A percentile compares a stretch with the other conserved stretches of the same genome.
These are phyloP conservation scores for Colletotrichum abscissum DNA, from an alignment of 2,329 filamentous ascomycete species.

Conservation along the genomic window DNA sequence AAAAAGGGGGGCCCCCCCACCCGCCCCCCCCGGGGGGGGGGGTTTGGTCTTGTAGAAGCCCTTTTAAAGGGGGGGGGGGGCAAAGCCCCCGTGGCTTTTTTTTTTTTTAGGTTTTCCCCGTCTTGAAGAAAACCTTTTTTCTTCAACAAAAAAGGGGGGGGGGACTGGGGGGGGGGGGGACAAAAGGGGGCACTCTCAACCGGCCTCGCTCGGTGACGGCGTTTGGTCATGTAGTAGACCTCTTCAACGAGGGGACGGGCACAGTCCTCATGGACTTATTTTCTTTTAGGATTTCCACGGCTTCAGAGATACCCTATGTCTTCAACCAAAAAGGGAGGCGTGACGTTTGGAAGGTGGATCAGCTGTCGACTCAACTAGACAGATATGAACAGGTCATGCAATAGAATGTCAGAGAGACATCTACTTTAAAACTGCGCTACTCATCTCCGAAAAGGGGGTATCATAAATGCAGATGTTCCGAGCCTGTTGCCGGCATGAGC, in stretches of 20 bases:
- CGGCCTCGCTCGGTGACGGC: constrained; percentile 22
- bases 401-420: background rate
- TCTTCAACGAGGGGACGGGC: constrained; percentile 34
- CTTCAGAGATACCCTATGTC: constrained; percentile 49
- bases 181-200: constrained; percentile 30
- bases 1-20: constrained; percentile 7
- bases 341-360: constrained; percentile 7
- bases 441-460: constrained; percentile 4
- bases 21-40: too few species aligned
- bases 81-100: too few species aligned
- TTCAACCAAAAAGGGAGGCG: constrained; percentile 44
- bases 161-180: too few species aligned
- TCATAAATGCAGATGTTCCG: background rate
- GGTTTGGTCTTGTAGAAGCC: too few species aligned
- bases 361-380: constrained; percentile 45
- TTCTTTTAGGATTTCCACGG: constrained; percentile 30
- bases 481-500: background rate
- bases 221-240: constrained; percentile 29
- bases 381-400: background rate
- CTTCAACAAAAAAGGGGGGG: too few species aligned
- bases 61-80: too few species aligned
- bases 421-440: background rate
- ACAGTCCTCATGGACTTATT: background rate
- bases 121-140: too few species aligned
- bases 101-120: too few species aligned